Evolutionary conservation across 148 eudicot species (phyloP), one percentile per base, ranked within the genome.

Genomic region (Rhododendron kiyosumense): DNA sequence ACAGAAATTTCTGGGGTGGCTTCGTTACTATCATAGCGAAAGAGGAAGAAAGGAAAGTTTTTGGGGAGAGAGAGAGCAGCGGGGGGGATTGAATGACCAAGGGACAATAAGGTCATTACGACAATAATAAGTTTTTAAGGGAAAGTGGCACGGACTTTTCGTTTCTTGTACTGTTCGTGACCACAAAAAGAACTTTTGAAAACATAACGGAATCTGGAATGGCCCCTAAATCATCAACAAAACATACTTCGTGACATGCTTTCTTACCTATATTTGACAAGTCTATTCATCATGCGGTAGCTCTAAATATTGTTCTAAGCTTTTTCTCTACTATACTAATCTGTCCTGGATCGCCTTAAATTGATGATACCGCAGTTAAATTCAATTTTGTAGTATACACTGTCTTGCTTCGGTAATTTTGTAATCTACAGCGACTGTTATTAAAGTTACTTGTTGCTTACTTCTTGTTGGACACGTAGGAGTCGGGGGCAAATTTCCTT

Each of bases 401-500:
- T 80, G 22, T 45, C 10, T 22, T 20, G 36, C 24, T n/a, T 11
- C 30, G 30, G 7, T 26, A 28, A 13, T 30, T 69, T 30, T 13
- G 0, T 69, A 69, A 28, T 69, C 18, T 71, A 71, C 38, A n/a
- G 10, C 17, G 38, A 18, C 45, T 34, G 5, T 49, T 48, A 13
- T 51, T 46, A 18, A 38, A 43, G 17, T 71, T 14, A 32, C 7
- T 45, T 75, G 41, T 75, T 84, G 24, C 51, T 83, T 30, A 63
- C 79, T 65, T 65, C n/a, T 76, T 82, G 80, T 49, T 85, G 85
- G 85, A 86, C 71, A 61, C 90, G 89, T 84, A 97, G 99, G 98
- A 94, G 86, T 94, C 99, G 28, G 99, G 98, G 85, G 94, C 97
- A 85, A 97, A 97, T 88, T 93, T 95, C 84, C 90, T 94, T 82